Evolutionary conservation across 176 grass and related monocot genomes (phyloP).

Genomic region (Poa pratensis): DNA sequence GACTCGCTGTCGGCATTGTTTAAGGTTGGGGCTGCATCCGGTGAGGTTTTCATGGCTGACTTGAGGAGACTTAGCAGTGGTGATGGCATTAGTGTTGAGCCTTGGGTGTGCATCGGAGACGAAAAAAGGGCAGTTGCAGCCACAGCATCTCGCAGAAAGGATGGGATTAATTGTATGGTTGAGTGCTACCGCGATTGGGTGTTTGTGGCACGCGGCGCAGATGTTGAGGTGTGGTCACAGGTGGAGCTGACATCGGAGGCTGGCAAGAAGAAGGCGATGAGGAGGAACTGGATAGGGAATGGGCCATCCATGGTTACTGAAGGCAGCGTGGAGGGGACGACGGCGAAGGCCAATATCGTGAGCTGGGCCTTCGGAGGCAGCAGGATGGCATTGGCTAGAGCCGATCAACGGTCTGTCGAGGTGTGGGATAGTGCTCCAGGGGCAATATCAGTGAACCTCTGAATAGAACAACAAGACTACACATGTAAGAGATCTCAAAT

Average conservation of each 20-base stretch:
- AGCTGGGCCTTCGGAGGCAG: conserved; percentile 75
- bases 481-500: conserved; percentile 35
- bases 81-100: conserved; percentile 33
- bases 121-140: conserved; percentile 11
- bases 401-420: conserved; percentile 60
- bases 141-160: conserved; percentile 44
- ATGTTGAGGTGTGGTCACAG: conserved; percentile 83
- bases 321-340: background rate
- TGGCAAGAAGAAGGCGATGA: conserved; percentile 66
- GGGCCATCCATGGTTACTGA: conserved; percentile 8
- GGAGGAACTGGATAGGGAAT: conserved; percentile 74
- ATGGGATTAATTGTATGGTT: conserved; percentile 67
- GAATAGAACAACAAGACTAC: conserved; percentile 9
- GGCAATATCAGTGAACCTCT: conserved; percentile 1
- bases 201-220: conserved; percentile 51
- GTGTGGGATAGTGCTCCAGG: conserved; percentile 70
- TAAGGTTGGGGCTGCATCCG: conserved; percentile 70
- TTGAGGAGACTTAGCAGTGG: conserved; percentile 66
- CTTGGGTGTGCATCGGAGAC: conserved; percentile 67
- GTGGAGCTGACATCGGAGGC: conserved; percentile 50
- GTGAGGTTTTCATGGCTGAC: conserved; percentile 86
- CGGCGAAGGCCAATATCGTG: conserved; percentile 60
- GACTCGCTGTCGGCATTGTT: conserved; percentile 59
- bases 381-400: conserved; percentile 79
- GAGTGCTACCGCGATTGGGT: conserved; percentile 69